Evolutionary conservation across 1,139 yeast species (phyloP).

Genomic region (Hansenula anomala): DNA sequence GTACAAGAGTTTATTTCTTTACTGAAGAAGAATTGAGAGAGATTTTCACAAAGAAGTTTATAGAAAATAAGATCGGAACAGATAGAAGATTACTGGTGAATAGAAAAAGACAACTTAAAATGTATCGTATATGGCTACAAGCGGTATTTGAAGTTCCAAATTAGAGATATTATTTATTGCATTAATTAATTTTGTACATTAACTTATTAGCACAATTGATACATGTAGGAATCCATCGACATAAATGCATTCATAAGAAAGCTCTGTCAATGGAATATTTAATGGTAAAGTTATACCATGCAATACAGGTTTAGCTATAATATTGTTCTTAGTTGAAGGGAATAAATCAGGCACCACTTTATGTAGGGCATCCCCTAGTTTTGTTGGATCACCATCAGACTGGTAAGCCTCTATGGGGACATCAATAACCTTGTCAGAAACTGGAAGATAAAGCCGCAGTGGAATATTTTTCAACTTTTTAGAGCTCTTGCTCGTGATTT

Average conservation of each 20-base stretch:
- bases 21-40: slow-evolving; percentile 85
- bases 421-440: slow-evolving; percentile 34
- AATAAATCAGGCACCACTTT: slow-evolving; percentile 41
- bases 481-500: slow-evolving; percentile 32
- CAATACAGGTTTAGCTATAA: slow-evolving; percentile 40
- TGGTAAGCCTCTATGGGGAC: slow-evolving; percentile 36
- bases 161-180: slow-evolving; percentile 2
- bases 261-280: slow-evolving; percentile 40
- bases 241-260: slow-evolving; percentile 52
- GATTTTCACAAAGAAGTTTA: slow-evolving; percentile 65
- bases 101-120: slow-evolving; percentile 84
- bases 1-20: slow-evolving; percentile 94
- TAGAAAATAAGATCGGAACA: slow-evolving; percentile 73
- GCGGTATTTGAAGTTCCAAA: slow-evolving; percentile 63
- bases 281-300: slow-evolving; percentile 63
- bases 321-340: slow-evolving; percentile 28
- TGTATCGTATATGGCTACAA: slow-evolving; percentile 97
- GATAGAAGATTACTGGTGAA: slow-evolving; percentile 89
- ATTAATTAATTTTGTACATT: slow-evolving; percentile 3
- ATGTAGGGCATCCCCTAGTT: slow-evolving; percentile 39
- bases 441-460: slow-evolving; percentile 50
- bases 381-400: slow-evolving; percentile 17
- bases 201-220: slow-evolving; percentile 33
- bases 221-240: slow-evolving; percentile 79
- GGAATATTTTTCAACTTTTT: slow-evolving; percentile 46